Evolutionary conservation across 345 rosid genomes (phyloP), one percentile per base, ranked within the genome.

Genomic region (Gossypium rotundifolium): DNA sequence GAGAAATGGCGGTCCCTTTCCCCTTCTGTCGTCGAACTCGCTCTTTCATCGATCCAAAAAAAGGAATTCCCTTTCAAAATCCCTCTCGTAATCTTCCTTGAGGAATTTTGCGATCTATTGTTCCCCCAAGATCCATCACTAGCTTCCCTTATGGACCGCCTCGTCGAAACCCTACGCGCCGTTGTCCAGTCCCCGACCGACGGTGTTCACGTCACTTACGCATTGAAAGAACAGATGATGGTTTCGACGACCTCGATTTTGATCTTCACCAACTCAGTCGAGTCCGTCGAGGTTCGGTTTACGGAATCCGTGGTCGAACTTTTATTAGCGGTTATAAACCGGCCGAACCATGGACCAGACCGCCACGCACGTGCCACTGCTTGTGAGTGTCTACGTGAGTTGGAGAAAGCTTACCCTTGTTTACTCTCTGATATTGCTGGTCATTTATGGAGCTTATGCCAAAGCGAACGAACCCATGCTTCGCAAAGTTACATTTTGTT

Each of bases 391-490:
- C 79, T 95, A 65, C 89, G 99, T 10, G 92, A 95, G 78, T 76
- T 95, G 33, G 98, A 95, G 85, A 89, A 77, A 67, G 78, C 81
- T 17, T 90, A 81, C 72, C 96, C 99, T 44, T 89, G 98, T 79
- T 77, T 95, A 87, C 80, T 95, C 22, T 85, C 96, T 2, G 94
- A 86, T 60, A 73, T 91, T 60, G 89, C 87, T 51, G 97, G 91
- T 6, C 97, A 93, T 73, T 76, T 95, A 55, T 95, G 99, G 98
- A 85, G 86, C 70, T 75, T 95, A 82, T 93, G 97, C 72, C 98
- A 90, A 71, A 90, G 90, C 66, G 98, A 95, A 84, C 86, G 97
- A 18, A 93, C 94, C 11, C 99, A 95, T 68, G 96, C 99, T 57
- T 90, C 85, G 46, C 98, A 95, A 77, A 76, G 88, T 65, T 93